Evolutionary conservation across 2,329 filamentous ascomycete species (phyloP).

Genomic region (Pseudovirgaria hyperparasitica): DNA sequence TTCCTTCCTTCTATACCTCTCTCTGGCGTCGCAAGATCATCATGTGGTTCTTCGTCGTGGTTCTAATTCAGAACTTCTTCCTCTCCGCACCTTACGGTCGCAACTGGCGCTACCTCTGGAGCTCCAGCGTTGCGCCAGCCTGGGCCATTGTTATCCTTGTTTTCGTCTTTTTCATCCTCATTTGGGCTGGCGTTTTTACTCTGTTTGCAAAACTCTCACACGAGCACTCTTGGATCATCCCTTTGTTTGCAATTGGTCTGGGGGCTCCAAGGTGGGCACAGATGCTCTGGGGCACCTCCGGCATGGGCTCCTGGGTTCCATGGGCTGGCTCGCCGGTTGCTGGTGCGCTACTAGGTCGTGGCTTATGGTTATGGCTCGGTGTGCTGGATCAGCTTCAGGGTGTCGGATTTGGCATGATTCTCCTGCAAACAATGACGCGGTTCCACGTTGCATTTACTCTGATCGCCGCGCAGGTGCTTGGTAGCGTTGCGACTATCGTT

Average conservation of each 20-base stretch:
- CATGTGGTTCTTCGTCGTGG: slow-evolving; percentile 52
- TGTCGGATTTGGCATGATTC: slow-evolving; percentile 55
- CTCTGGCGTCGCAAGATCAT: slow-evolving; percentile 51
- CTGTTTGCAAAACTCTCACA: slow-evolving; percentile 43
- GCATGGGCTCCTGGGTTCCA: slow-evolving; percentile 48
- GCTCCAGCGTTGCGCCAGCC: slow-evolving; percentile 39
- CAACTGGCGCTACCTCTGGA: slow-evolving; percentile 54
- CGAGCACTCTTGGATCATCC: slow-evolving; percentile 52
- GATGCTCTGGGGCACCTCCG: slow-evolving; percentile 52
- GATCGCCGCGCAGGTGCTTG: slow-evolving; percentile 48
- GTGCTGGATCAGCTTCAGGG: slow-evolving; percentile 53
- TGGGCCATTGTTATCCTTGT: slow-evolving; percentile 48
- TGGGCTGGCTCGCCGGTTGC: slow-evolving; percentile 45
- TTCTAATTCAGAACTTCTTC: slow-evolving; percentile 56
- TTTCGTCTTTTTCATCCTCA: slow-evolving; percentile 38
- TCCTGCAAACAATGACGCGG: slow-evolving; percentile 51
- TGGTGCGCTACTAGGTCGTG: slow-evolving; percentile 43
- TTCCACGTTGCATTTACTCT: slow-evolving; percentile 53
- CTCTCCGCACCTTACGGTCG: slow-evolving; percentile 52
- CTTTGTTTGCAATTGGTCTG: slow-evolving; percentile 54
- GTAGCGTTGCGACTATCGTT: slow-evolving; percentile 48
- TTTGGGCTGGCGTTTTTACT: slow-evolving; percentile 43
- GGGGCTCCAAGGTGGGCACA: slow-evolving; percentile 55
- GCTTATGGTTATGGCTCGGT: slow-evolving; percentile 55
- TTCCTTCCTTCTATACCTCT: slow-evolving; percentile 53